Conservation (phyloP, 1,139 yeast genomes). For the Pichia sorboxylosa region DNA sequence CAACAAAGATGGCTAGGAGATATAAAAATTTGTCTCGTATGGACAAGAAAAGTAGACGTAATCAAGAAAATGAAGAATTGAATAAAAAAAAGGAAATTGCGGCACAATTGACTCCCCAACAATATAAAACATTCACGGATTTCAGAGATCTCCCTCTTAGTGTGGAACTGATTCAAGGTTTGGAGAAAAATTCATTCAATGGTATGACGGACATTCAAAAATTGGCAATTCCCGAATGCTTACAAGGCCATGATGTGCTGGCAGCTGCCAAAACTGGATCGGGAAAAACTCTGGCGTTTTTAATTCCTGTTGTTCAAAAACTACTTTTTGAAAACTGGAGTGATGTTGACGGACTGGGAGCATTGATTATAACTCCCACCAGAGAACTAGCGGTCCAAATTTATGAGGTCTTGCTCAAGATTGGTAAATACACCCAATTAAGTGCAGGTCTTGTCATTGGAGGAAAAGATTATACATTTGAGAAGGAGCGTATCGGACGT, state of each 20-base stretch:
- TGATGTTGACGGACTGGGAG: slow-evolving; percentile 87
- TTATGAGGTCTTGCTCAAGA: slow-evolving; percentile 75
- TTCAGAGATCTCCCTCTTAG: slow-evolving; percentile 65
- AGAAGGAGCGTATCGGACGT: slow-evolving; percentile 70
- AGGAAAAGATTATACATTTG: slow-evolving; percentile 85
- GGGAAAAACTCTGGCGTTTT: slow-evolving; percentile 88
- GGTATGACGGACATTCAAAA: slow-evolving; percentile 79
- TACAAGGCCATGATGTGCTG: slow-evolving; percentile 72
- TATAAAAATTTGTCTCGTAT: slow-evolving; percentile 26
- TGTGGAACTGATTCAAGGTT: slow-evolving; percentile 52
- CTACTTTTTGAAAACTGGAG: slow-evolving; percentile 69
- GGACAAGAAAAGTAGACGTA: slow-evolving; percentile 30
- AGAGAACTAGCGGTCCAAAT: slow-evolving; percentile 91
- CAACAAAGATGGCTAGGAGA: slow-evolving; percentile 32
- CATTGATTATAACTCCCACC: slow-evolving; percentile 83
- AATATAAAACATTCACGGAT: slow-evolving; percentile 13
- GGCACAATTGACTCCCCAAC: slow-evolving; percentile 37
- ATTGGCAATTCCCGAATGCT: slow-evolving; percentile 63
- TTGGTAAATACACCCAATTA: slow-evolving; percentile 69
- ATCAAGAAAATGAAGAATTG: slow-evolving; percentile 35
- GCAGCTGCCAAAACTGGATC: slow-evolving; percentile 97
- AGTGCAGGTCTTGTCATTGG: slow-evolving; percentile 96
- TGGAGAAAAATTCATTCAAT: slow-evolving; percentile 60
- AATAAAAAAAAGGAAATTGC: slow-evolving; percentile 35
- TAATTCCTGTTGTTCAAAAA: slow-evolving; percentile 72